phyloP scores from a whole-genome alignment of 805 yeast species.

The Sugiyamaella lignohabitans region DNA sequence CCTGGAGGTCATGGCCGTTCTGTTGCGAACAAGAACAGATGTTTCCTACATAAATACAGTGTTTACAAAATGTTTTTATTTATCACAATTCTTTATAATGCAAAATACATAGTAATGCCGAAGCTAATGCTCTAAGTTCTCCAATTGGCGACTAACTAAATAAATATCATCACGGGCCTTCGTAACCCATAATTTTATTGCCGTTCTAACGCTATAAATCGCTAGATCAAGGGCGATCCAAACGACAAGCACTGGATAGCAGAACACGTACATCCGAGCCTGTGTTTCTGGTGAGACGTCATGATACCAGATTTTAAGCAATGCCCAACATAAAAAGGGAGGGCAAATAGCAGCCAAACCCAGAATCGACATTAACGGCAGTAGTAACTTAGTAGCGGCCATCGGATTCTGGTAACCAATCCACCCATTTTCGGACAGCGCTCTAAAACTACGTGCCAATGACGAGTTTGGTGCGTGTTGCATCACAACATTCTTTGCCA shows the following conservation, averaged over 20 bases:
- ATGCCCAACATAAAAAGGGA: background rate
- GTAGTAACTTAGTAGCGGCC: background rate
- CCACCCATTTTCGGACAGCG: conserved; percentile 15
- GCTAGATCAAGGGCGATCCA: conserved; percentile 2
- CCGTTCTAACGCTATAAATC: conserved; percentile 1
- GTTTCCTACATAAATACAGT: too few relatives aligned
- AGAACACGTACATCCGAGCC: background rate
- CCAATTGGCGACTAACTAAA: conserved; percentile 30
- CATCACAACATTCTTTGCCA: conserved; percentile 6
- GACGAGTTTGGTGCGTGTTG: conserved; percentile 12
- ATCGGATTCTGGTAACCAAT: background rate
- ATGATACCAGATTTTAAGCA: background rate
- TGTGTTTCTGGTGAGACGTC: background rate
- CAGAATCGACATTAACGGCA: background rate
- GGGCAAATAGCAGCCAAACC: background rate
- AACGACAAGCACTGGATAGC: conserved; percentile 14
- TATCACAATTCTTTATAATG: too few relatives aligned
- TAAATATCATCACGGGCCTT: conserved; percentile 30
- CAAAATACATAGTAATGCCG: too few relatives aligned
- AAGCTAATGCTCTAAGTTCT: conserved; percentile 20
- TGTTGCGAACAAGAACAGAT: too few relatives aligned
- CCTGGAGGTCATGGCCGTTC: too few relatives aligned
- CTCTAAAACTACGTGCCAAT: conserved; percentile 12
- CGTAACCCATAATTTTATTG: conserved; percentile 12
- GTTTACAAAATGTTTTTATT: too few relatives aligned